These are phyloP conservation scores for Pseudogymnoascus sp. DNA, from an alignment of 2,329 filamentous ascomycete species.

Conservation along the genomic window DNA sequence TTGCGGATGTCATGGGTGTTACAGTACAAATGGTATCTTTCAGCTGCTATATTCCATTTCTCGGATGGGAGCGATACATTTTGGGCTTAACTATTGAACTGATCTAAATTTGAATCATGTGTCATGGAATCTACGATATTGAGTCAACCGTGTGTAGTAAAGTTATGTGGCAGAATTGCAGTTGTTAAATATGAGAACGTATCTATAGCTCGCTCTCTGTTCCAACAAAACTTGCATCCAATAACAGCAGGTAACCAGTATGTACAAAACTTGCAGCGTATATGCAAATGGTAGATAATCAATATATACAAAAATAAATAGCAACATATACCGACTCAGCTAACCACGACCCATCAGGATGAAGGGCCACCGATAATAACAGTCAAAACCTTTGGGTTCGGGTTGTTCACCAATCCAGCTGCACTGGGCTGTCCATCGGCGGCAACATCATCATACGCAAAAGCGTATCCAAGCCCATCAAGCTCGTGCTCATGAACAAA, in stretches of 20 bases:
- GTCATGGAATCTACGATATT: not conserved
- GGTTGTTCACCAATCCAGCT: conserved; percentile 52
- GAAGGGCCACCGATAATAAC: not conserved
- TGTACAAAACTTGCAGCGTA: not conserved
- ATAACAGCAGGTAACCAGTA: not conserved
- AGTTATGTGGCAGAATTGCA: not conserved
- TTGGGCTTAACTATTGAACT: not conserved
- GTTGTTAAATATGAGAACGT: not conserved
- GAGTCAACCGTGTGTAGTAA: not conserved
- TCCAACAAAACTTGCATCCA: not conserved
- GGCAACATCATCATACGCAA: conserved; percentile 63
- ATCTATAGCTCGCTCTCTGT: not conserved
- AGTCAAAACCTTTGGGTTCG: conserved; percentile 10
- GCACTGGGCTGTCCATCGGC: conserved; percentile 48
- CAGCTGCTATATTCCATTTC: too few species aligned
- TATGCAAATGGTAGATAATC: not conserved
- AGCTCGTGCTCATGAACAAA: conserved; percentile 54
- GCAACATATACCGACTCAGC: not conserved
- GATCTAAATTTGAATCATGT: not conserved
- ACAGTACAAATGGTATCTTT: too few species aligned
- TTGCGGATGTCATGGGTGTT: too few species aligned
- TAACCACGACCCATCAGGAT: not conserved
- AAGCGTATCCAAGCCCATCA: conserved; percentile 57
- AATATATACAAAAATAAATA: conserved; percentile 5
- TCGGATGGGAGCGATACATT: not conserved